Evolutionary conservation across 495 filamentous ascomycete genomes (phyloP).

Genomic region (Podospora anserina): DNA sequence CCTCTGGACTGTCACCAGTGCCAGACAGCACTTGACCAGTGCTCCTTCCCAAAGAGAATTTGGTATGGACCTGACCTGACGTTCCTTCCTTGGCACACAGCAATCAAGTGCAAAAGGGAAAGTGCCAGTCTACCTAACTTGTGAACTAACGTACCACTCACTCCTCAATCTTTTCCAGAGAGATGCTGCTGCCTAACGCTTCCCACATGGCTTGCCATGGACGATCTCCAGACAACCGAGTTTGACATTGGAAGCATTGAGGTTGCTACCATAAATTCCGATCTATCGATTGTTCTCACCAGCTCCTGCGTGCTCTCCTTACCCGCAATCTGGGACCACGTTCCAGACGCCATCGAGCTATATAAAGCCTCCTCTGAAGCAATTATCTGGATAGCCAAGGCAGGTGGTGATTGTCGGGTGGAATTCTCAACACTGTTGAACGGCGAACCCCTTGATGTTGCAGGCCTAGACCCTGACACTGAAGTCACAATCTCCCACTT

Average conservation of each 20-base stretch:
- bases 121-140: background rate
- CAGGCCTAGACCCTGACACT: background rate
- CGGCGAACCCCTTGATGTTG: conserved; percentile 11
- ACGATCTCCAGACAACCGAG: background rate
- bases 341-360: conserved; percentile 19
- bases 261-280: conserved; percentile 18
- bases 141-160: background rate
- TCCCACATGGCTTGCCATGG: background rate
- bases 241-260: conserved; percentile 26
- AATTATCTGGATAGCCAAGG: conserved; percentile 30
- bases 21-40: background rate
- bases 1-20: background rate
- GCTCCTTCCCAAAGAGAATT: background rate
- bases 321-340: conserved; percentile 1
- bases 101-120: background rate
- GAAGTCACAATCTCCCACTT: conserved; percentile 6
- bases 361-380: conserved; percentile 17
- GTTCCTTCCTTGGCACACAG: background rate
- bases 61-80: too few species aligned
- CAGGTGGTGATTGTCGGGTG: conserved; percentile 28
- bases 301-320: conserved; percentile 19
- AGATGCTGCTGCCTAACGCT: background rate
- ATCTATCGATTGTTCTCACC: conserved; percentile 20
- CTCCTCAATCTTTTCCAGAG: background rate
- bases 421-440: conserved; percentile 24